Evolutionary conservation across 768 basidiomycete species (phyloP).

Genomic region (Boletus speciosus): DNA sequence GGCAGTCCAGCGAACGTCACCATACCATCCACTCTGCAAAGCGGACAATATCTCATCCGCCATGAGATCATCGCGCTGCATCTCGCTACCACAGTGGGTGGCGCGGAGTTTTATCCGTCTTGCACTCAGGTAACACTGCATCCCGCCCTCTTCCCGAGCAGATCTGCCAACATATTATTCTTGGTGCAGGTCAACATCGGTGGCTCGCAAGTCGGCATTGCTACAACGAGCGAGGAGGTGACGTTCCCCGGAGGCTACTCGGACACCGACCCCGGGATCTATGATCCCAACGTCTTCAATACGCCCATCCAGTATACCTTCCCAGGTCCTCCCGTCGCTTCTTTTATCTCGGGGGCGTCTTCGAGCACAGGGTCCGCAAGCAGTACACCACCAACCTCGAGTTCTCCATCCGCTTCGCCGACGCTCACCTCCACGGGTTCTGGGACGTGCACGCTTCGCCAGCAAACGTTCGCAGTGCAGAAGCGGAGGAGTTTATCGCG

Average conservation of each 20-base stretch:
- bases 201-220: conserved; percentile 51
- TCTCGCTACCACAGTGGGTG: conserved; percentile 49
- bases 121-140: conserved; percentile 45
- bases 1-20: conserved; percentile 40
- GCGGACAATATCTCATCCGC: conserved; percentile 73
- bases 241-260: conserved; percentile 71
- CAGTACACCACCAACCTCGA: not conserved
- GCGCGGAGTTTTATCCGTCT: conserved; percentile 79
- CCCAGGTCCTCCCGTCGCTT: conserved; percentile 51
- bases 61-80: conserved; percentile 82
- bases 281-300: conserved; percentile 41
- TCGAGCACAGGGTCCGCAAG: conserved; percentile 2
- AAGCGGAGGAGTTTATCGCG: conserved; percentile 14
- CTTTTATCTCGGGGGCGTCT: conserved; percentile 31
- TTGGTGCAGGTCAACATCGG: conserved; percentile 46
- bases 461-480: conserved; percentile 17
- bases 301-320: conserved; percentile 41
- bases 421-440: conserved; percentile 2
- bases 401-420: conserved; percentile 6
- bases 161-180: not conserved
- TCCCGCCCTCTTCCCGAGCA: conserved; percentile 1
- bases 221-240: conserved; percentile 49
- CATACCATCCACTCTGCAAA: conserved; percentile 49
- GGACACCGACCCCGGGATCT: conserved; percentile 69
- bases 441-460: conserved; percentile 18